These are phyloP conservation scores for Solanum pimpinellifolium DNA, from an alignment of 257 asterid species.

Conservation along the genomic window DNA sequence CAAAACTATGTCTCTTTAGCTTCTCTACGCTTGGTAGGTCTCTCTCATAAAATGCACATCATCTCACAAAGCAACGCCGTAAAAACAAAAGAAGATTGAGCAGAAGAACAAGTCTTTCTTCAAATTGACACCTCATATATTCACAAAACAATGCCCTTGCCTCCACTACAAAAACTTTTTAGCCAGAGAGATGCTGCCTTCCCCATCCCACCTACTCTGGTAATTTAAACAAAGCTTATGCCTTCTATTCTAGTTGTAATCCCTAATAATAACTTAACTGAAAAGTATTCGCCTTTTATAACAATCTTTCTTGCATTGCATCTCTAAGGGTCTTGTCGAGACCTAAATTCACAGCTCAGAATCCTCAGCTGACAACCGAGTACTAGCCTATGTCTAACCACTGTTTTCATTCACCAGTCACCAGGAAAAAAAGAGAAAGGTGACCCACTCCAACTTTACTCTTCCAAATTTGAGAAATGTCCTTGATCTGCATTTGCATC, in stretches of 20 bases:
- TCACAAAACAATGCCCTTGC: slow-evolving; percentile 46
- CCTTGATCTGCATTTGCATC: slow-evolving; percentile 12
- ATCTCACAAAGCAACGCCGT: background rate
- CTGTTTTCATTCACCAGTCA: background rate
- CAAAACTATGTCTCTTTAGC: background rate
- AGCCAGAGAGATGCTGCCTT: background rate
- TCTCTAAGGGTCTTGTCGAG: background rate
- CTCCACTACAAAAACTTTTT: slow-evolving; percentile 45
- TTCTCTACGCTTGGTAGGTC: background rate
- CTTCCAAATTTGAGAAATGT: background rate
- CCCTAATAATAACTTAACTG: background rate
- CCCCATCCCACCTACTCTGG: background rate
- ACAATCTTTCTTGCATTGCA: background rate
- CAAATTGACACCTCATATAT: slow-evolving; percentile 31
- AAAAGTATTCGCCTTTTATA: background rate
- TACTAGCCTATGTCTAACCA: background rate
- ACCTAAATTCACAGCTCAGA: background rate
- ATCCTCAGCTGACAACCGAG: background rate
- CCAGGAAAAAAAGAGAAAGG: background rate
- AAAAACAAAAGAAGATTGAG: background rate
- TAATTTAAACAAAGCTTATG: background rate
- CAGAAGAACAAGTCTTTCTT: slow-evolving; percentile 2
- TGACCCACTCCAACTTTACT: background rate
- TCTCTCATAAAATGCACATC: background rate
- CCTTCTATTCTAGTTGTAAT: background rate